Conservation (phyloP, 768 basidiomycete species). For the Lentinula lateritia region DNA sequence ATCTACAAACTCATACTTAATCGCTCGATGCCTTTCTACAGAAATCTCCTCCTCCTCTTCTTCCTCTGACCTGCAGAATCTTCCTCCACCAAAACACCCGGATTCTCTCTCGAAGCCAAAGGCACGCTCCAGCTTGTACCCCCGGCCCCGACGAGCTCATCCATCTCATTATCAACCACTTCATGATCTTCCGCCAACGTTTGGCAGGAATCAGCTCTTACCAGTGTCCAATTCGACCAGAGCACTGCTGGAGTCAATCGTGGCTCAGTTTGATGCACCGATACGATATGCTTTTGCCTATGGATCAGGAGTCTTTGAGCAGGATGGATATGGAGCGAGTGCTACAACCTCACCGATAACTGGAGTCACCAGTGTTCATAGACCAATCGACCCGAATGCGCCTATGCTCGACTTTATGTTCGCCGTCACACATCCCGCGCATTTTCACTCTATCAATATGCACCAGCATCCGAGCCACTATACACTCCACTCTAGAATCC, state of each 20-base stretch:
- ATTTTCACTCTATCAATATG: slow-evolving; percentile 97
- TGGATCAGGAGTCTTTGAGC: slow-evolving; percentile 93
- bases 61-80: slow-evolving; percentile 22
- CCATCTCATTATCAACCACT: slow-evolving; percentile 31
- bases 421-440: slow-evolving; percentile 86
- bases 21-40: slow-evolving; percentile 38
- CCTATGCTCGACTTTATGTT: slow-evolving; percentile 98
- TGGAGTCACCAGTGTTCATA: slow-evolving; percentile 17
- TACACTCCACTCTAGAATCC: slow-evolving; percentile 75
- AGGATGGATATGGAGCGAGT: slow-evolving; percentile 60
- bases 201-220: slow-evolving; percentile 79
- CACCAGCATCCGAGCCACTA: slow-evolving; percentile 89
- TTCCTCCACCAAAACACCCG: slow-evolving; percentile 23
- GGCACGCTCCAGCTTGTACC: slow-evolving; percentile 35
- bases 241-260: slow-evolving; percentile 74
- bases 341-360: background rate
- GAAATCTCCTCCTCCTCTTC: slow-evolving; percentile 31
- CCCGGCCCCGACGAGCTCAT: slow-evolving; percentile 39
- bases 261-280: slow-evolving; percentile 79
- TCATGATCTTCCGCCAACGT: slow-evolving; percentile 58
- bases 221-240: slow-evolving; percentile 76
- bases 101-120: slow-evolving; percentile 19
- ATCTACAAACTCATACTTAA: background rate
- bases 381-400: slow-evolving; percentile 22
- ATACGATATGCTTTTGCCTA: slow-evolving; percentile 98